Evolutionary conservation across 352 stramenopile species (phyloP), one percentile per base, ranked within the genome.

Genomic region (Pythium guiyangense): DNA sequence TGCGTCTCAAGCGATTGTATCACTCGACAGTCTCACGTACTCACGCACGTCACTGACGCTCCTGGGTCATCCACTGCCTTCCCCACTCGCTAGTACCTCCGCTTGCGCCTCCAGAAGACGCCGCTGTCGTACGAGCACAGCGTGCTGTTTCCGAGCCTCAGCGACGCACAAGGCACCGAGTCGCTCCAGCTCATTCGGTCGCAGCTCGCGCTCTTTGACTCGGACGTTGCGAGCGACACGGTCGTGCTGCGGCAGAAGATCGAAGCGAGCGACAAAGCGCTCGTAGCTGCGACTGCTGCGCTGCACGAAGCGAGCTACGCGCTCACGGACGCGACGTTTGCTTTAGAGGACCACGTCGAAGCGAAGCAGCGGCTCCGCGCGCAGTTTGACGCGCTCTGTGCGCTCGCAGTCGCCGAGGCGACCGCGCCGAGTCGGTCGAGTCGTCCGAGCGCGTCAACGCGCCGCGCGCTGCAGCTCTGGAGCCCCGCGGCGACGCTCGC

Each of bases 241-340:
- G 64, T 69, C 26, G 72, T 88, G 4, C 60, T 94, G 15, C 84
- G 86, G 22, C 66, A 73, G 2, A 94, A 94, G 60, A 92, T 92
- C 54, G 84, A 92, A 44, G 60, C 50, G n/a, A 74, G 81, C 2
- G 78, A 92, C 57, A 78, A 71, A 39, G 70, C 67, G 1, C 70
- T 88, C 27, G 83, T 74, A 2, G 58, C 74, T 25, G 75, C 79
- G 1, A 79, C 83, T 20, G 75, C 70, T 3, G 46, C 77, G 22
- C 69, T 87, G 22, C 74, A 83, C 26, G 66, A 63, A 49, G 71
- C 69, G 26, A 80, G 77, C n/a, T 88, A 89, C 47, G 69, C 69
- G 27, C 59, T 88, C 15, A 90, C 70, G 3, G 84, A 92, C 49
- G 68, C 64, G 42, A 72, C 75, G 11, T 89, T 90, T 50, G 63